Evolutionary conservation across 106 monocot genomes (phyloP).

Genomic region (Allium cepa): DNA sequence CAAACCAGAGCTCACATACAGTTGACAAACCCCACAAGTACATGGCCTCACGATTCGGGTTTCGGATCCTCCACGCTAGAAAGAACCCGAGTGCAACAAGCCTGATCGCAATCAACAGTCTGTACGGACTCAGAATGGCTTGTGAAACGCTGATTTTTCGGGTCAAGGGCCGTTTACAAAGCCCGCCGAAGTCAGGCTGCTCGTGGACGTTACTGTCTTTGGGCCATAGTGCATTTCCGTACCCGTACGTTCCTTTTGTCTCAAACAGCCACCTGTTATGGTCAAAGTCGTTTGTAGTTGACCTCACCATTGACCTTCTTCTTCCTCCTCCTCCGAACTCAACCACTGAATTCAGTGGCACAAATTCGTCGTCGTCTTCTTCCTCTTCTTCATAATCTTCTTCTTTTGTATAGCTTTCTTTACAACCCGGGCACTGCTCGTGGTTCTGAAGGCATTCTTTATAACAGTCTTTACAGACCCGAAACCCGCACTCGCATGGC

Average conservation of each 20-base stretch:
- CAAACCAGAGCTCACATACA: constrained; percentile 76
- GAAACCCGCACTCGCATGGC: constrained; percentile 65
- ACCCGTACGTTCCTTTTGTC: constrained; percentile 82
- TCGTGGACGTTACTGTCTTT: constrained; percentile 44
- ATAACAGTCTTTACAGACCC: constrained; percentile 64
- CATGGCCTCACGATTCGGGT: constrained; percentile 68
- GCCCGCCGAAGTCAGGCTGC: constrained; percentile 38
- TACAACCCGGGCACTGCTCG: constrained; percentile 61
- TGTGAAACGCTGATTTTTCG: constrained; percentile 56
- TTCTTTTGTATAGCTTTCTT: constrained; percentile 39
- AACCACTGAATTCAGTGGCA: constrained; percentile 44
- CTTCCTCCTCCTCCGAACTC: constrained; percentile 29
- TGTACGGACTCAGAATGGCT: constrained; percentile 76
- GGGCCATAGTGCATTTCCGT: constrained; percentile 80
- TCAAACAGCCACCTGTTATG: constrained; percentile 69
- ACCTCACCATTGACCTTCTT: constrained; percentile 51
- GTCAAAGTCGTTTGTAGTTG: constrained; percentile 52
- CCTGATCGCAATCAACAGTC: constrained; percentile 52
- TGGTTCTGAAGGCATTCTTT: constrained; percentile 25
- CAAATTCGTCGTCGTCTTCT: constrained; percentile 7
- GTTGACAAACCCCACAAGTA: constrained; percentile 75
- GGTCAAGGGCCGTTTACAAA: constrained; percentile 40
- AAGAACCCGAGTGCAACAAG: constrained; percentile 65
- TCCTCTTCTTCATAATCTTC: constrained; percentile 33
- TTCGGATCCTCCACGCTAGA: constrained; percentile 58